Conservation (phyloP, 2,329 filamentous ascomycete species). For the Cadophora malorum region DNA sequence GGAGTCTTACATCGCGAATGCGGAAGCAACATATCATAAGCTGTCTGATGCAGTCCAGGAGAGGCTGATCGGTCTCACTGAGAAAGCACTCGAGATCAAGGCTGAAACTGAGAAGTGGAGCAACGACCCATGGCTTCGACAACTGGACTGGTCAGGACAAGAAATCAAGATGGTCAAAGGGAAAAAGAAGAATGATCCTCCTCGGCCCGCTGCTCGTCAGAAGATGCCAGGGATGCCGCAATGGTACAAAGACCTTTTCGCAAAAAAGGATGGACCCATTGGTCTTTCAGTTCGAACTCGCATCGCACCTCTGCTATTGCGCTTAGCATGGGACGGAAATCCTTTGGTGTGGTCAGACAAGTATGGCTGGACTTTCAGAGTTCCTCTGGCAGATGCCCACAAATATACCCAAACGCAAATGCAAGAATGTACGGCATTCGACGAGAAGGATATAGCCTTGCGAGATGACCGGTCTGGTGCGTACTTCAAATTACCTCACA, state of each 20-base stretch:
- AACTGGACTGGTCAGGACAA: conserved; percentile 95
- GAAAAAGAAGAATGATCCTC: conserved; percentile 84
- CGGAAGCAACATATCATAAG: conserved; percentile 82
- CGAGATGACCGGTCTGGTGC: conserved; percentile 68
- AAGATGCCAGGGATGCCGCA: conserved; percentile 94
- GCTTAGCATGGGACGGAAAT: conserved; percentile 85
- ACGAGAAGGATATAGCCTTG: conserved; percentile 71
- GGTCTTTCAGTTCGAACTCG: conserved; percentile 85
- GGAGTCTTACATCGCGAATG: conserved; percentile 82
- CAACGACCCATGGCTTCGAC: conserved; percentile 87
- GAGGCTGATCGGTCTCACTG: conserved; percentile 73
- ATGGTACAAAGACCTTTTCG: conserved; percentile 94
- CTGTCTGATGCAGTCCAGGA: conserved; percentile 80
- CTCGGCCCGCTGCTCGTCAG: conserved; percentile 78
- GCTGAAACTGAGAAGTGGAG: conserved; percentile 71
- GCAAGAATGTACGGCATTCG: conserved; percentile 74
- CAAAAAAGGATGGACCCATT: conserved; percentile 71
- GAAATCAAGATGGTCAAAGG: conserved; percentile 90
- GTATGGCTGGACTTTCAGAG: conserved; percentile 91
- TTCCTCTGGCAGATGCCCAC: conserved; percentile 64
- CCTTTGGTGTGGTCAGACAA: conserved; percentile 93
- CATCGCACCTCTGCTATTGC: conserved; percentile 83
- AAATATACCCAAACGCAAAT: conserved; percentile 77
- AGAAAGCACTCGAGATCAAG: conserved; percentile 79
- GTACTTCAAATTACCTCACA: conserved; percentile 96